Conservation (phyloP, 306 rosid genomes). For the Vigna reflexopilosa region DNA sequence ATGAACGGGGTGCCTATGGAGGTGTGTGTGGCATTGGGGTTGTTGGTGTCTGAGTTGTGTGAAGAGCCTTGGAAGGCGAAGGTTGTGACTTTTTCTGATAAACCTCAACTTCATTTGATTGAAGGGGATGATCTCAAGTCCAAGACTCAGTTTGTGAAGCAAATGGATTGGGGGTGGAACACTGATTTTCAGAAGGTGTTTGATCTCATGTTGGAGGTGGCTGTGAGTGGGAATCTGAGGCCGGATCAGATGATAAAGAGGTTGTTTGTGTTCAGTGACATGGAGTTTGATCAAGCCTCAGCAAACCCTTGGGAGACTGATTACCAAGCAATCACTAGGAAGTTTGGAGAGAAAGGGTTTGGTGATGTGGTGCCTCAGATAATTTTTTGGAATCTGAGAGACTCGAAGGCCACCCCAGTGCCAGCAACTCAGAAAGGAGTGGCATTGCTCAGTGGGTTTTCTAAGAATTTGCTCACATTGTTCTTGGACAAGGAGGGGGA, state of each 20-base stretch:
- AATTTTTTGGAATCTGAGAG: constrained; percentile 76
- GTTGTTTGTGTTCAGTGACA: constrained; percentile 72
- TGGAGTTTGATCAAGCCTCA: constrained; percentile 74
- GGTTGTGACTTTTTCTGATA: constrained; percentile 58
- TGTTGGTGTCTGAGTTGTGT: constrained; percentile 66
- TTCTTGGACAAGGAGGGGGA: constrained; percentile 61
- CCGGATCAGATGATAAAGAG: constrained; percentile 71
- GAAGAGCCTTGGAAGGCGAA: constrained; percentile 78
- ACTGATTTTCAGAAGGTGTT: constrained; percentile 75
- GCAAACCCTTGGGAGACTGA: constrained; percentile 67
- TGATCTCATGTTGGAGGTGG: constrained; percentile 61
- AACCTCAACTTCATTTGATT: constrained; percentile 63
- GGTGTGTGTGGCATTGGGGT: constrained; percentile 67
- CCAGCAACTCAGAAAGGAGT: constrained; percentile 61
- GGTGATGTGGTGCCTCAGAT: constrained; percentile 64
- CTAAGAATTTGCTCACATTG: constrained; percentile 73
- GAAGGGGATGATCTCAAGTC: constrained; percentile 52
- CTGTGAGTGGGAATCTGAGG: constrained; percentile 62
- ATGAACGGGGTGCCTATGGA: constrained; percentile 64
- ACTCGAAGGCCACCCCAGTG: constrained; percentile 66
- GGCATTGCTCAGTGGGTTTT: constrained; percentile 72
- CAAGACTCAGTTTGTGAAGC: constrained; percentile 48
- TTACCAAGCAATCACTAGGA: constrained; percentile 62
- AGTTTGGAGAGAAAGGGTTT: constrained; percentile 60
- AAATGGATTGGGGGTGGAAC: constrained; percentile 55